Percentiles rank a stretch among this genome's conserved stretches.
These are phyloP conservation scores for Talaromyces sp. DNA, from an alignment of 2,329 filamentous ascomycete genomes.

Conservation along the genomic window DNA sequence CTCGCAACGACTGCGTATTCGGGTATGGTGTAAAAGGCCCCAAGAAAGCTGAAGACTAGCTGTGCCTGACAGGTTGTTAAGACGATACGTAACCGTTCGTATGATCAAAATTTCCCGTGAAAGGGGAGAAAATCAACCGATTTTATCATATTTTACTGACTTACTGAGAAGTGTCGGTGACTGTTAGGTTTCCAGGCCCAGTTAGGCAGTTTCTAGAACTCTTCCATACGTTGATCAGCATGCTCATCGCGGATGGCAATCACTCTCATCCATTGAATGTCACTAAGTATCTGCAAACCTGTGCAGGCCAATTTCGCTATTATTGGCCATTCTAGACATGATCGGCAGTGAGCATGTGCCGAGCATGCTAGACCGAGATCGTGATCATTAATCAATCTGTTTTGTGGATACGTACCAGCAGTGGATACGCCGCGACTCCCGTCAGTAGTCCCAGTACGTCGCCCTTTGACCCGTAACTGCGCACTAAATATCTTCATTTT, in stretches of 20 bases:
- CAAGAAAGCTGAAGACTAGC: not conserved
- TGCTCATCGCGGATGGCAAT: not conserved
- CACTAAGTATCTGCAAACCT: not conserved
- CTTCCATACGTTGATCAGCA: slow-evolving; percentile 2
- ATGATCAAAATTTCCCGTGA: not conserved
- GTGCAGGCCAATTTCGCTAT: not conserved
- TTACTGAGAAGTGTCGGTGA: not conserved
- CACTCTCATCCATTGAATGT: not conserved
- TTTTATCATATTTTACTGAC: no score
- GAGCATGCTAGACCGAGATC: not conserved
- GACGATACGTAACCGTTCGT: not conserved
- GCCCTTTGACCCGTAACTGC: not conserved
- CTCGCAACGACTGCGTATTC: not conserved
- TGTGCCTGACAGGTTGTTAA: not conserved
- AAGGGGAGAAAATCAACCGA: not conserved
- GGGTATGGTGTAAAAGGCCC: not conserved
- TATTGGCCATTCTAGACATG: not conserved
- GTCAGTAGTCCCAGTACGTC: not conserved
- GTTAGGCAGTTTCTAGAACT: not conserved
- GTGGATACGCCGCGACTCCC: not conserved
- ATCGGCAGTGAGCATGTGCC: not conserved
- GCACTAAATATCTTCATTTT: not conserved
- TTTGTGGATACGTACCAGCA: not conserved
- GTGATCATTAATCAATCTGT: slow-evolving; percentile 1
- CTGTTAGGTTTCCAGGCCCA: not conserved